phyloP scores from a whole-genome alignment of 2,329 filamentous ascomycete species.

The Anthostomella pinea region DNA sequence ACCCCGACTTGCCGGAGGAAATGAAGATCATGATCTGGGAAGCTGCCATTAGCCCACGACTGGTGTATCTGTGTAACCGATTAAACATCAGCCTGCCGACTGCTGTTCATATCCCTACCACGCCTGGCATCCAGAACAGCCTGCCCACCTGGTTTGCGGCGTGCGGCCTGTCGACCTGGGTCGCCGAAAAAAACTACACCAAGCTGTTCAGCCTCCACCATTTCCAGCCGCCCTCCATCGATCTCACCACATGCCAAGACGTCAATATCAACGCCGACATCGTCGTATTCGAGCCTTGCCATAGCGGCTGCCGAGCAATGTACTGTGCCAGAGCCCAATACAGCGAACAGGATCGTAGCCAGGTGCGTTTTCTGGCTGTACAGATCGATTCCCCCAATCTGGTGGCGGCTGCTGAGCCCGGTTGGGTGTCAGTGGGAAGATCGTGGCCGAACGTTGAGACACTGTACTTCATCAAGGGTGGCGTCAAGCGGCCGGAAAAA shows the following conservation, averaged over 20 bases:
- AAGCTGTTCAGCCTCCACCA: slow-evolving; percentile 22
- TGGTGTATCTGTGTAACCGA: slow-evolving; percentile 30
- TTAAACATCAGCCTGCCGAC: no score
- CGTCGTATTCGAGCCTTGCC: slow-evolving; percentile 31
- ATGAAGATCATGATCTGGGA: slow-evolving; percentile 32
- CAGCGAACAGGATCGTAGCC: slow-evolving; percentile 21
- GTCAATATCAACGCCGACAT: slow-evolving; percentile 26
- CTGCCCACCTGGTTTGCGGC: slow-evolving; percentile 27
- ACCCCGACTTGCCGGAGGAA: slow-evolving; percentile 24
- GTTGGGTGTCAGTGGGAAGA: slow-evolving; percentile 27
- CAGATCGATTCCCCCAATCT: slow-evolving; percentile 28
- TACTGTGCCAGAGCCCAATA: slow-evolving; percentile 30
- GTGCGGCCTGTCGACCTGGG: slow-evolving; percentile 16
- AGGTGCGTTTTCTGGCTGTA: slow-evolving; percentile 25
- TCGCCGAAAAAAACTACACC: slow-evolving; percentile 21
- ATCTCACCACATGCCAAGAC: slow-evolving; percentile 14
- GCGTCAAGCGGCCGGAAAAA: slow-evolving; percentile 22
- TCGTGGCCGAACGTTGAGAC: slow-evolving; percentile 30
- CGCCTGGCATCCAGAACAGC: slow-evolving; percentile 22
- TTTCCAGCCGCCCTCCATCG: not conserved
- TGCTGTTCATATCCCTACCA: slow-evolving; percentile 3
- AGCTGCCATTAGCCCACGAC: slow-evolving; percentile 24
- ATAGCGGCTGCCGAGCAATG: slow-evolving; percentile 26
- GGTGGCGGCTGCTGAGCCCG: slow-evolving; percentile 14
- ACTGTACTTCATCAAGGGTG: slow-evolving; percentile 28